Evolutionary conservation across 306 rosid genomes (phyloP), one percentile per base, ranked within the genome.

Genomic region (Hylodesmum podocarpum): DNA sequence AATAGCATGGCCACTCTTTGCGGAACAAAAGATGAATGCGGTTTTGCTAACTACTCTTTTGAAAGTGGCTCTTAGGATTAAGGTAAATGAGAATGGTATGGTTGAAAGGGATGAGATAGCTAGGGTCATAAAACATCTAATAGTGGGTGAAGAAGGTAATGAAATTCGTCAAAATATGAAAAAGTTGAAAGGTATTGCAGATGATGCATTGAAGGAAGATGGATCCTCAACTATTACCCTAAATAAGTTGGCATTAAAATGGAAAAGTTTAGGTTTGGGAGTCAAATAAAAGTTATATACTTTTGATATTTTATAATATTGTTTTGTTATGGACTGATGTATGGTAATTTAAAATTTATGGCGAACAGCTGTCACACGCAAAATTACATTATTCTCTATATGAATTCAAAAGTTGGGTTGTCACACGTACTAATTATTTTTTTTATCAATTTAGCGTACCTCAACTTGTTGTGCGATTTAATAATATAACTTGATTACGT

Each of bases 171-270:
- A 53, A 10, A 28, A 66, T 4, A 80, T 80, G 79, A 64, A 67
- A 36, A 76, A 21, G 59, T 61, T 40, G 86, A 55, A 57, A 68
- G 62, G 0, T 68, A 76, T 0, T 55, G 81, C 81, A 54, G 18
- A 4, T 43, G 51, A 80, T 40, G 85, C 85, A 1, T 0, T 69
- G 33, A 78, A 69, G 43, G 64, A 59, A 10, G 63, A 47, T 31
- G 84, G 87, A 57, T 78, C 89, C 37, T 86, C 89, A 28, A 76
- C 79, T 19, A 72, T 29, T 40, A 63, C 83, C 4, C 59, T 86
- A 5, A 43, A 76, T 29, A 68, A 83, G 6, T 66, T 83, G 9
- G 81, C 79, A 33, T 66, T 41, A 8, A 46, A 50, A 19, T 81
- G 82, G 85, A 54, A 18, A 53, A 51, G 24, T 29, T 76, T 66